These are phyloP conservation scores for Trifolium fragiferum DNA, from an alignment of 306 rosid species.

Conservation along the genomic window DNA sequence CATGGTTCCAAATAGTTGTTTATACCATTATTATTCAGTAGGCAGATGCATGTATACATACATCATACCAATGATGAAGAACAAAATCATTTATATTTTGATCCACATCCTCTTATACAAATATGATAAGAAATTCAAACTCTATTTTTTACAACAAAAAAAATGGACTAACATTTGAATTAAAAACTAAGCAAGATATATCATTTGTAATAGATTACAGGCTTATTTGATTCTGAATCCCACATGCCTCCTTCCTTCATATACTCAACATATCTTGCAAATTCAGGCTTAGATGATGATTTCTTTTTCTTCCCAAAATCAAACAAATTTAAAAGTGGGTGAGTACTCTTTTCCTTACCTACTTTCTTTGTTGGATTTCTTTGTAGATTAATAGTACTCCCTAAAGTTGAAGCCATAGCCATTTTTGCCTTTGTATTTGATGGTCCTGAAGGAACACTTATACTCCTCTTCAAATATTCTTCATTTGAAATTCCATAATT, in stretches of 20 bases:
- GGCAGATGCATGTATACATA: conserved; percentile 3
- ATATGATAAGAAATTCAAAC: conserved; percentile 28
- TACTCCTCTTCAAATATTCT: conserved; percentile 55
- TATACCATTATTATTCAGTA: background rate
- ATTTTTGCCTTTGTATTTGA: conserved; percentile 29
- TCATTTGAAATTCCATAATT: conserved; percentile 36
- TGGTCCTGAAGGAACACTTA: conserved; percentile 50
- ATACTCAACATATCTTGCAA: conserved; percentile 63
- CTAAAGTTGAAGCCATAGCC: conserved; percentile 35
- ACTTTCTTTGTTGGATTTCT: conserved; percentile 57
- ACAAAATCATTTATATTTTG: conserved; percentile 4
- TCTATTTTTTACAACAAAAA: conserved; percentile 1
- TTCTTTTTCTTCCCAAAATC: conserved; percentile 56
- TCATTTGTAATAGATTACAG: conserved; percentile 66
- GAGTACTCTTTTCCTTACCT: conserved; percentile 46
- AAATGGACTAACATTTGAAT: background rate
- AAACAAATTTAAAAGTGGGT: conserved; percentile 57
- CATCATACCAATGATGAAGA: conserved; percentile 6
- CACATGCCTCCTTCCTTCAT: conserved; percentile 77
- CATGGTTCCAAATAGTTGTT: too few species aligned
- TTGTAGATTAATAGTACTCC: conserved; percentile 40
- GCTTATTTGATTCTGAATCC: conserved; percentile 56
- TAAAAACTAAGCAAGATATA: background rate
- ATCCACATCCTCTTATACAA: conserved; percentile 13
- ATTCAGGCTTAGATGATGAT: conserved; percentile 65